phyloP scores from a whole-genome alignment of 2,329 filamentous ascomycete genomes.

The Apiospora koreana region DNA sequence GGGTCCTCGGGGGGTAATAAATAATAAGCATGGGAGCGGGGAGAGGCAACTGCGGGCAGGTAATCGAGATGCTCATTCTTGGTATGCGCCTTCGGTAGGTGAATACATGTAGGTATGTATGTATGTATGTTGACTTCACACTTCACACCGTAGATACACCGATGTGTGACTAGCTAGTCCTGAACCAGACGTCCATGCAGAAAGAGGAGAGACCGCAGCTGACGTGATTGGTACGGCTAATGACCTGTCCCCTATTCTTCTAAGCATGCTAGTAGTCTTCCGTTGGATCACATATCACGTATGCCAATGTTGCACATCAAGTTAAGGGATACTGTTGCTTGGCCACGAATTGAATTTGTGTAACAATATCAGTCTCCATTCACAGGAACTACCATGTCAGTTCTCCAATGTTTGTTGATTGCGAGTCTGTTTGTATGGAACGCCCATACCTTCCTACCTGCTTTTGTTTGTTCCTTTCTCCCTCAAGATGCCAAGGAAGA shows the following conservation, averaged over 20 bases:
- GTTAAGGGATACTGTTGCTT: background rate
- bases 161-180: background rate
- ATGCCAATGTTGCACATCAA: background rate
- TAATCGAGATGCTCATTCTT: background rate
- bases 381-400: too few species aligned
- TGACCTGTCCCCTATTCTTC: background rate
- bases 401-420: background rate
- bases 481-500: background rate
- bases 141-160: background rate
- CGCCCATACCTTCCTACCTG: background rate
- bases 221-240: conserved; percentile 1
- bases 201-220: background rate
- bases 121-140: background rate
- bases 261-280: background rate
- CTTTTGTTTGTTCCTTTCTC: background rate
- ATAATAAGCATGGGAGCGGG: background rate
- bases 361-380: background rate
- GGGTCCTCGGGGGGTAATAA: background rate
- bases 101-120: too few species aligned
- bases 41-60: background rate
- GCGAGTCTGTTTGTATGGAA: background rate
- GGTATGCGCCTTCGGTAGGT: background rate
- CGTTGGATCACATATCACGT: background rate
- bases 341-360: background rate
- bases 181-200: background rate